These are phyloP conservation scores for Gossypium schwendimanii DNA, from an alignment of 441 rosid genomes.

Conservation along the genomic window DNA sequence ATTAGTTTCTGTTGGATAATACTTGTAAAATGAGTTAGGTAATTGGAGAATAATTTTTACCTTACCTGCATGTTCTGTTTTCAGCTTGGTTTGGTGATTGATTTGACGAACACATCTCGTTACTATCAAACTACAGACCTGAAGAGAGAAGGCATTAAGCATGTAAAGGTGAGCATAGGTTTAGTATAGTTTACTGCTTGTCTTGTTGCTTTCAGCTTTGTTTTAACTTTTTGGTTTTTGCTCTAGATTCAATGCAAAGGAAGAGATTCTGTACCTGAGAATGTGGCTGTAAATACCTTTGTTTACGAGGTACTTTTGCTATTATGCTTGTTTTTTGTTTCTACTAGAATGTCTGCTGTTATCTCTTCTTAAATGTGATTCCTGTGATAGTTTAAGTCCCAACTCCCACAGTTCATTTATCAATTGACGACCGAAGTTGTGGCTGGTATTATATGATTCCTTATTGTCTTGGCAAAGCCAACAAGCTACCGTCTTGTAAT, in stretches of 20 bases:
- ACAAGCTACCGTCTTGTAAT: neutral
- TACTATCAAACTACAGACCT: constrained; percentile 74
- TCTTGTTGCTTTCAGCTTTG: neutral
- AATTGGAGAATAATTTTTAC: neutral
- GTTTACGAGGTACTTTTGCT: constrained; percentile 66
- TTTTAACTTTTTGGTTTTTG: constrained; percentile 14
- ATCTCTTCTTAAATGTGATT: constrained; percentile 1
- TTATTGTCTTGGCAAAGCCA: neutral
- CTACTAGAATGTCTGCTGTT: neutral
- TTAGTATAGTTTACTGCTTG: neutral
- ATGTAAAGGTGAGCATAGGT: constrained; percentile 62
- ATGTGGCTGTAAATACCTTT: constrained; percentile 74
- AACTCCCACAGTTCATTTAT: neutral
- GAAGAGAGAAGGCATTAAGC: constrained; percentile 85
- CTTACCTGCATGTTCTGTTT: constrained; percentile 6
- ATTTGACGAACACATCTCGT: constrained; percentile 90
- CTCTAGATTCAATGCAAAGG: constrained; percentile 87
- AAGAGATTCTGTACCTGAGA: constrained; percentile 87
- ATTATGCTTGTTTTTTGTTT: neutral
- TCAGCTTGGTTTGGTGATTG: constrained; percentile 97
- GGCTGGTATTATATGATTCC: neutral
- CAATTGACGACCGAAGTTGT: neutral
- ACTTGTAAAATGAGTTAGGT: neutral
- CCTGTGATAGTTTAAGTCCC: neutral
- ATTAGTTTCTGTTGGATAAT: neutral